Evolutionary conservation across 257 asterid genomes (phyloP).

Genomic region (Penstemon davidsonii): DNA sequence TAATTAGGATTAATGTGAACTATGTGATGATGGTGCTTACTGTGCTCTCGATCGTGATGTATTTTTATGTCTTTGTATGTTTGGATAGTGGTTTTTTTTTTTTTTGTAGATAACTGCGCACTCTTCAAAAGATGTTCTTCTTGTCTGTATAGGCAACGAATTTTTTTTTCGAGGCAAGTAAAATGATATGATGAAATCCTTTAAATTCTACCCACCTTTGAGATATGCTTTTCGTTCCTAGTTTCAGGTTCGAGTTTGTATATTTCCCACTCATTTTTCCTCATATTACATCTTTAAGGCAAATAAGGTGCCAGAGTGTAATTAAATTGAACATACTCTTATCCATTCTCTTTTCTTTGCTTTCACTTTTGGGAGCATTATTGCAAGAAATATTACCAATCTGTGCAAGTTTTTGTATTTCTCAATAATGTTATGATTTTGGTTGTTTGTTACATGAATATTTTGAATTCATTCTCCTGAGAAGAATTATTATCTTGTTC

Average conservation of each 20-base stretch:
- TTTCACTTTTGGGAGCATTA: neutral
- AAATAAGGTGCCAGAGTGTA: neutral
- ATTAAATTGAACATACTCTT: neutral
- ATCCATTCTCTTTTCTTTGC: neutral
- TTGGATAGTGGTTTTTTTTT: neutral
- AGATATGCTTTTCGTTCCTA: too few species aligned
- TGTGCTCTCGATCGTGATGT: neutral
- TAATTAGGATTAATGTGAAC: too few species aligned
- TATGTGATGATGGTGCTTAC: too few species aligned
- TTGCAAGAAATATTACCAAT: neutral
- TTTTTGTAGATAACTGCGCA: neutral
- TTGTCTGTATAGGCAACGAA: neutral
- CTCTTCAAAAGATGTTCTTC: neutral
- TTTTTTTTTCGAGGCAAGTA: neutral
- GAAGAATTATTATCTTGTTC: neutral
- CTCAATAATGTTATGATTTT: neutral
- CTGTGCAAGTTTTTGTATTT: neutral
- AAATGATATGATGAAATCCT: neutral
- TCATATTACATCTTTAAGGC: too few species aligned
- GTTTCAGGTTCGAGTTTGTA: neutral
- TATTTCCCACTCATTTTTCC: neutral
- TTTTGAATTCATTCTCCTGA: neutral
- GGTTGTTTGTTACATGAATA: neutral
- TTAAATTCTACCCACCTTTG: neutral
- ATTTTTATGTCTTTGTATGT: neutral